A percentile compares a stretch with the other conserved stretches of the same genome.
Conservation (phyloP, 2,329 filamentous ascomycete species). For the Amesomyces nigricolor region DNA sequence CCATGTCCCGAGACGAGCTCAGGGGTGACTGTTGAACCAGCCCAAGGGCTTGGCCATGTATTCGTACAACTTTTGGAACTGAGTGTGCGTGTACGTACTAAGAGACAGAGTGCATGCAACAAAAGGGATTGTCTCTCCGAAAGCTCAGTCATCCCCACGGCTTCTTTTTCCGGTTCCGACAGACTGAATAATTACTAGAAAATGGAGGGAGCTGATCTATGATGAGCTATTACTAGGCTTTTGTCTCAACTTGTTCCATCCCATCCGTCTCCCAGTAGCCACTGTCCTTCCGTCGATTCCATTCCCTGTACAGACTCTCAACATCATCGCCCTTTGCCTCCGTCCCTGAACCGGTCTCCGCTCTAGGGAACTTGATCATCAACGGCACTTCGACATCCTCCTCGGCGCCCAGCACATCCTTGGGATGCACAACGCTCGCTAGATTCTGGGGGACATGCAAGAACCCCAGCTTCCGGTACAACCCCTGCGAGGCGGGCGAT, state of each 20-base stretch:
- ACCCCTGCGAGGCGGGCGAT: conserved; percentile 35
- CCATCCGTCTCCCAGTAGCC: not conserved
- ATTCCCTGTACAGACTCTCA: conserved; percentile 7
- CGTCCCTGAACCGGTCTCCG: not conserved
- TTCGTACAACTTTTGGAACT: too few species aligned
- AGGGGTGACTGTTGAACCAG: too few species aligned
- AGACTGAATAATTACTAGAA: too few species aligned
- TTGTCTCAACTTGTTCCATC: not conserved
- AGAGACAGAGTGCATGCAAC: too few species aligned
- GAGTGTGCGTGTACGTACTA: too few species aligned
- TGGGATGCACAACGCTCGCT: conserved; percentile 32
- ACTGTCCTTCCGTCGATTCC: conserved; percentile 1
- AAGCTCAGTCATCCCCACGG: too few species aligned
- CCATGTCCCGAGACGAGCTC: not conserved
- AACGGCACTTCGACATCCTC: conserved; percentile 36
- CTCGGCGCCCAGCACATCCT: conserved; percentile 32
- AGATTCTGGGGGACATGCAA: conserved; percentile 35
- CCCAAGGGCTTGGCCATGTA: too few species aligned
- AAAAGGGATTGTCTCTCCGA: too few species aligned
- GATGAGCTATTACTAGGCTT: too few species aligned
- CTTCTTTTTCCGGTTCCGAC: too few species aligned
- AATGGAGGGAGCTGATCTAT: too few species aligned
- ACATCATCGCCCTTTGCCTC: not conserved
- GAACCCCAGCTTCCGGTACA: conserved; percentile 45
- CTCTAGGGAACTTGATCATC: conserved; percentile 38